Conservation (phyloP, 345 rosid species). For the Eucalyptus shirleyi region DNA sequence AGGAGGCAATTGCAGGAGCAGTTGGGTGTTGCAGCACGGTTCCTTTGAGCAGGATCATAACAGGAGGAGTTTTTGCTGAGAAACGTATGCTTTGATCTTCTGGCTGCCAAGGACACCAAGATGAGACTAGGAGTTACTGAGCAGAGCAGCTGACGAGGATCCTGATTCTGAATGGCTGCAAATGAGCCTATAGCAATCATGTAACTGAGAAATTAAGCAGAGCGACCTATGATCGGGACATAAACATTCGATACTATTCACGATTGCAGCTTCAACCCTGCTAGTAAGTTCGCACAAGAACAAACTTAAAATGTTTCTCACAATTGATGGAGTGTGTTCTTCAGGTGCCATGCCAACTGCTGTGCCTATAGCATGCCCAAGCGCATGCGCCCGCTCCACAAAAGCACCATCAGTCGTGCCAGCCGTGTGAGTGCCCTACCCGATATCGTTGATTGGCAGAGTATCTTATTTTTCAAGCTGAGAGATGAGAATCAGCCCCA, state of each 20-base stretch:
- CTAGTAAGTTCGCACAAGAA: constrained; percentile 26
- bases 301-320: constrained; percentile 29
- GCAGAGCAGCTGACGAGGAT: constrained; percentile 40
- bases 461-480: background rate
- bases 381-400: no score
- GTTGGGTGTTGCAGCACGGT: constrained; percentile 13
- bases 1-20: constrained; percentile 31
- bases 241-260: constrained; percentile 39
- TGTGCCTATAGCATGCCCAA: constrained; percentile 28
- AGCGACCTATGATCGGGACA: constrained; percentile 16
- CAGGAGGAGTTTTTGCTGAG: constrained; percentile 15
- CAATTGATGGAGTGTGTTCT: constrained; percentile 34
- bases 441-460: constrained; percentile 32
- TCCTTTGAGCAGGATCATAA: constrained; percentile 14
- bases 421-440: constrained; percentile 43
- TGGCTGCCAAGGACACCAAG: constrained; percentile 7
- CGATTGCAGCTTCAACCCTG: constrained; percentile 40
- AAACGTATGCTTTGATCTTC: constrained; percentile 13
- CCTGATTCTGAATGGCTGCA: constrained; percentile 35
- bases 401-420: constrained; percentile 36
- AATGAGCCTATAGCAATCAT: constrained; percentile 47
- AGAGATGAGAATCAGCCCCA: constrained; percentile 28
- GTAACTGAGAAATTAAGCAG: constrained; percentile 22
- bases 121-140: constrained; percentile 28
- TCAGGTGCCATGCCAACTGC: constrained; percentile 45